These are phyloP conservation scores for Fomitiporia mediterranea DNA, from an alignment of 1,284 basidiomycete genomes.

Conservation along the genomic window DNA sequence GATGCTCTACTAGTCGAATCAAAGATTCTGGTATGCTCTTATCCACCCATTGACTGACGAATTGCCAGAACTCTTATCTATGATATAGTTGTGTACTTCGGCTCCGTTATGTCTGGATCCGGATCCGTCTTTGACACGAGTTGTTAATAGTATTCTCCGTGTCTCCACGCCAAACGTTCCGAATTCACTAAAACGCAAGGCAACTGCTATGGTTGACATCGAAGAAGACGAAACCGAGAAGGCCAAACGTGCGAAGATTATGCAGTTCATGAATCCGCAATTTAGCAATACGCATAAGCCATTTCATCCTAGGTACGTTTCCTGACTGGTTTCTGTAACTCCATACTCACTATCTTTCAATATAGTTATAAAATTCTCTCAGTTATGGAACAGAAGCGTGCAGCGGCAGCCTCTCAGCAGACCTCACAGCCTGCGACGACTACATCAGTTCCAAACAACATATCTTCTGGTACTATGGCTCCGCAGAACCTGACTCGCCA, in stretches of 20 bases:
- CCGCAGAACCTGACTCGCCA: not conserved
- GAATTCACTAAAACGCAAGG: slow-evolving; percentile 73
- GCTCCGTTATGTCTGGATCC: slow-evolving; percentile 73
- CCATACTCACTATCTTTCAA: slow-evolving; percentile 1
- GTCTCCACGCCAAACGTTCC: slow-evolving; percentile 65
- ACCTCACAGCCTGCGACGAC: not conserved
- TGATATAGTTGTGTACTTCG: slow-evolving; percentile 59
- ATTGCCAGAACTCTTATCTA: slow-evolving; percentile 14
- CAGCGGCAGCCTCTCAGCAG: not conserved
- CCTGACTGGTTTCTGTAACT: slow-evolving; percentile 4
- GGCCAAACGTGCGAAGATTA: slow-evolving; percentile 62
- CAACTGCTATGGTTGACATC: slow-evolving; percentile 50
- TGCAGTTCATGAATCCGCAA: slow-evolving; percentile 71
- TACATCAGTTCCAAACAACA: not conserved
- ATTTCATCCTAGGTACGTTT: slow-evolving; percentile 42
- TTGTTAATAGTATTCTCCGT: slow-evolving; percentile 65
- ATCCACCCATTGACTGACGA: not conserved
- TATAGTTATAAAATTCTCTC: slow-evolving; percentile 11
- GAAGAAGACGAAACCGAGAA: slow-evolving; percentile 72
- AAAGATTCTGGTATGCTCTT: slow-evolving; percentile 49
- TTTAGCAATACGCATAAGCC: slow-evolving; percentile 32
- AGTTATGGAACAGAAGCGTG: slow-evolving; percentile 17
- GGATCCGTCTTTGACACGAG: slow-evolving; percentile 64
- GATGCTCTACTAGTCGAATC: slow-evolving; percentile 70
- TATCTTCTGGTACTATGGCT: not conserved